phyloP scores from a whole-genome alignment of 257 asterid species.

The Penstemon davidsonii region DNA sequence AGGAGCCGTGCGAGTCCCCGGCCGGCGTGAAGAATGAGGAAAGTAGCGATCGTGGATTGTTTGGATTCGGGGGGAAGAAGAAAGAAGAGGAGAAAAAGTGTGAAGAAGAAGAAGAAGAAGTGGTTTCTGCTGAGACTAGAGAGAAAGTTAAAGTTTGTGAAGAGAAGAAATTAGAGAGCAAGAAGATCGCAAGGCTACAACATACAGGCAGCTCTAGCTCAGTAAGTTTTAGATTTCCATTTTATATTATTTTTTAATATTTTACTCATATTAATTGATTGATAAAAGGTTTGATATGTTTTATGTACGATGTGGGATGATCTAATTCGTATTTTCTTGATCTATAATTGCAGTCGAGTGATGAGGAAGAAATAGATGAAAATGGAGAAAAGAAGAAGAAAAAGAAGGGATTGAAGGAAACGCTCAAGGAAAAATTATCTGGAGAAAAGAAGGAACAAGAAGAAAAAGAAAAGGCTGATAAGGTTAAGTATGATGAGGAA shows the following conservation, averaged over 20 bases:
- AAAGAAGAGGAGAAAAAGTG: slow-evolving; percentile 36
- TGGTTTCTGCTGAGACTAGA: slow-evolving; percentile 41
- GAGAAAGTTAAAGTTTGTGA: slow-evolving; percentile 57
- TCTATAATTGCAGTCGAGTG: slow-evolving; percentile 56
- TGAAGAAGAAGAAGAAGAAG: slow-evolving; percentile 33
- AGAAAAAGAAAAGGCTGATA: not conserved
- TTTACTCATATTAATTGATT: too few relatives aligned
- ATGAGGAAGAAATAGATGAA: slow-evolving; percentile 64
- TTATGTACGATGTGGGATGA: too few relatives aligned
- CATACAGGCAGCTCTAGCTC: slow-evolving; percentile 59
- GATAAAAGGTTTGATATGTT: too few relatives aligned
- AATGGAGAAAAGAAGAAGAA: slow-evolving; percentile 64
- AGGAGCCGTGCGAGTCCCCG: too few relatives aligned
- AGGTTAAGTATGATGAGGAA: slow-evolving; percentile 21
- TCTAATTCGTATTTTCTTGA: not conserved
- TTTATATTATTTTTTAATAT: not conserved
- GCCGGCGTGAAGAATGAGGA: too few relatives aligned
- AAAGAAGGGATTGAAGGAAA: slow-evolving; percentile 61
- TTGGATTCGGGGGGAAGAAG: too few relatives aligned
- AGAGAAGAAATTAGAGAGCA: slow-evolving; percentile 40
- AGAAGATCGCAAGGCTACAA: slow-evolving; percentile 45
- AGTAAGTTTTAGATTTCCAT: slow-evolving; percentile 48
- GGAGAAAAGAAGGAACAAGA: slow-evolving; percentile 47
- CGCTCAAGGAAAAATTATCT: slow-evolving; percentile 47
- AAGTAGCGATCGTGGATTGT: too few relatives aligned